These are phyloP conservation scores for Stevia rebaudiana DNA, from an alignment of 140 eudicot species.

Conservation along the genomic window DNA sequence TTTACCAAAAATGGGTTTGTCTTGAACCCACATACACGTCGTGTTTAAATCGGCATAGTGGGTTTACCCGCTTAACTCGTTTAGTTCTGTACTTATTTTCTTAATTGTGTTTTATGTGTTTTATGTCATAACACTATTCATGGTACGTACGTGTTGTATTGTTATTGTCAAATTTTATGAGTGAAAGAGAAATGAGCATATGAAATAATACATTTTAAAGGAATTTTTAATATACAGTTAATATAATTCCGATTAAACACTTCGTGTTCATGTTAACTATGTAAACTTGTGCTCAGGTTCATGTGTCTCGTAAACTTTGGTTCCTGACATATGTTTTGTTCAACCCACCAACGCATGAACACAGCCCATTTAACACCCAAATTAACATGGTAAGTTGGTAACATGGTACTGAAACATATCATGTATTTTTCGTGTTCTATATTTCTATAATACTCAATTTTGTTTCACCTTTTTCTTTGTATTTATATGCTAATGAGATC, in stretches of 20 bases:
- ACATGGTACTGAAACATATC: not conserved
- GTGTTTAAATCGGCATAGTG: not conserved
- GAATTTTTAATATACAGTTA: too few species aligned
- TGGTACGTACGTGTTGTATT: not conserved
- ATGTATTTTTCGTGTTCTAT: not conserved
- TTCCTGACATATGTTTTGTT: not conserved
- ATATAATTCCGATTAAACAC: not conserved
- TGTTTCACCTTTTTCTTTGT: not conserved
- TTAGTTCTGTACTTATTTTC: not conserved
- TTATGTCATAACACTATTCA: not conserved
- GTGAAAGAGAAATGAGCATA: not conserved
- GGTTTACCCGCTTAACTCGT: not conserved
- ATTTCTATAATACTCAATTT: not conserved
- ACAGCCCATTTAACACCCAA: not conserved
- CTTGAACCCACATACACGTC: not conserved
- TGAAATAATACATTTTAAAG: too few species aligned
- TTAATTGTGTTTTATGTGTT: not conserved
- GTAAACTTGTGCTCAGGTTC: not conserved
- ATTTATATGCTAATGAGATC: not conserved
- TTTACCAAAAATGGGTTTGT: not conserved
- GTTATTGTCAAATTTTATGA: not conserved
- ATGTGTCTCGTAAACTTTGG: not conserved
- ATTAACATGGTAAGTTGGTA: too few species aligned
- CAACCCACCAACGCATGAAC: not conserved
- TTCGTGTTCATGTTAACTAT: not conserved